Evolutionary conservation across 495 filamentous ascomycete genomes (phyloP).

Genomic region (Podospora bellae-mahoneyi): DNA sequence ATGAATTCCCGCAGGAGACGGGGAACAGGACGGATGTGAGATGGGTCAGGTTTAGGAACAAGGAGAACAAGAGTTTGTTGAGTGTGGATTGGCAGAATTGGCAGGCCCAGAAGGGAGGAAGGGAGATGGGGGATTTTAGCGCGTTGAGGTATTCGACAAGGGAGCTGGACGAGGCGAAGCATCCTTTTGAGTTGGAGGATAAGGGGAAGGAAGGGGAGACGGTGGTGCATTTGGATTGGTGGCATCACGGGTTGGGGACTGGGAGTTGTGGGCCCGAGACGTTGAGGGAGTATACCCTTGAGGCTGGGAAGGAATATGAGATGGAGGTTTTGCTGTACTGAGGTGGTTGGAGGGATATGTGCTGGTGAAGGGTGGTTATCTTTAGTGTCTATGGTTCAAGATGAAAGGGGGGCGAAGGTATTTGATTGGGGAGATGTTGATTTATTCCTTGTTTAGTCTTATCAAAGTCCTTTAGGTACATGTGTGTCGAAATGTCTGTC

Average conservation of each 20-base stretch:
- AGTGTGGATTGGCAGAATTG: conserved; percentile 41
- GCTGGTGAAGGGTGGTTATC: no score
- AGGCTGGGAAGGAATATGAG: conserved; percentile 44
- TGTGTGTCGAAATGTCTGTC: no score
- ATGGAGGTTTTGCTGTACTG: conserved; percentile 47
- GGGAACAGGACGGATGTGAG: conserved; percentile 61
- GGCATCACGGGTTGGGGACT: conserved; percentile 53
- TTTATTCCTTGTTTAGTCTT: no score
- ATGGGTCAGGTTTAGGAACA: conserved; percentile 51
- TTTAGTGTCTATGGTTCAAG: no score
- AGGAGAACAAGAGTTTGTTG: conserved; percentile 33
- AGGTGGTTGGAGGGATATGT: background rate
- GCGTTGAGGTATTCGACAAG: conserved; percentile 49
- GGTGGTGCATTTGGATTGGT: conserved; percentile 61
- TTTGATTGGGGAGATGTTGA: no score
- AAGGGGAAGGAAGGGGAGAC: conserved; percentile 48
- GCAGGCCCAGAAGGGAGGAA: conserved; percentile 22
- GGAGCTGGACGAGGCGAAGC: conserved; percentile 54
- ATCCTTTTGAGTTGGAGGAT: conserved; percentile 56
- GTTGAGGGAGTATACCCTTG: conserved; percentile 47
- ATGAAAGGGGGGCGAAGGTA: no score
- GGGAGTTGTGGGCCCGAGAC: conserved; percentile 53
- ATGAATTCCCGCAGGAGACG: conserved; percentile 66
- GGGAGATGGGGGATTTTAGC: conserved; percentile 44
- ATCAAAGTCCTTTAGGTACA: no score